Conservation (phyloP, 2,329 filamentous ascomycete species). For the Dothiorella sarmentorum region DNA sequence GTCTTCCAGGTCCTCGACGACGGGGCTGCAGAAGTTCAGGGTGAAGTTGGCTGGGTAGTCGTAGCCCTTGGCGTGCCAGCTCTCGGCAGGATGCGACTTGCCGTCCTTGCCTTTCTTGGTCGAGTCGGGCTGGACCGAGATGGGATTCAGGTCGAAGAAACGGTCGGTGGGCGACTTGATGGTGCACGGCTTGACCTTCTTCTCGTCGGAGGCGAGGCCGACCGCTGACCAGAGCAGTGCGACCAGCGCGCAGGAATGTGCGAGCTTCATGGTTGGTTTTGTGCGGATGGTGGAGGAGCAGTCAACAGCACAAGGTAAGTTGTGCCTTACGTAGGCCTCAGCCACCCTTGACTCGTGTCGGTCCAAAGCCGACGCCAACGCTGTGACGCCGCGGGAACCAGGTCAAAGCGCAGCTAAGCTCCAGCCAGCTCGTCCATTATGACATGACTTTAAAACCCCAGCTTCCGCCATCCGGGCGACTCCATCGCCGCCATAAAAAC, state of each 20-base stretch:
- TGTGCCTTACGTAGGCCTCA: conserved; percentile 16
- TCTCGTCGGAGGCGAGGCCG: conserved; percentile 38
- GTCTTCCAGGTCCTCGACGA: conserved; percentile 63
- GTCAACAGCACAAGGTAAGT: background rate
- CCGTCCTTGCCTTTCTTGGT: conserved; percentile 40
- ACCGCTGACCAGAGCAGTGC: conserved; percentile 33
- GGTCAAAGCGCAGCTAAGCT: background rate
- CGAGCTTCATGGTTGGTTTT: conserved; percentile 26
- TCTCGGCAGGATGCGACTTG: conserved; percentile 57
- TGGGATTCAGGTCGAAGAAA: conserved; percentile 61
- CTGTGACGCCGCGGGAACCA: background rate
- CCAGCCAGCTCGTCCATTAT: conserved; percentile 2
- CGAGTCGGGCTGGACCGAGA: conserved; percentile 48
- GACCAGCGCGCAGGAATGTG: conserved; percentile 27
- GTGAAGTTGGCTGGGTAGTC: conserved; percentile 82
- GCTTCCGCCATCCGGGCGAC: background rate
- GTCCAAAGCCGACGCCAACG: no score
- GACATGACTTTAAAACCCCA: background rate
- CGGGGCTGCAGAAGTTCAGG: conserved; percentile 73
- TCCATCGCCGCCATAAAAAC: background rate
- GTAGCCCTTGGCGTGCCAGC: conserved; percentile 64
- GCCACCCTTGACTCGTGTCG: conserved; percentile 6
- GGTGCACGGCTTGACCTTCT: conserved; percentile 56
- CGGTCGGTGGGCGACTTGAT: conserved; percentile 59
- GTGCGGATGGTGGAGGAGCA: background rate